A percentile compares a stretch with the other conserved stretches of the same genome.
These are phyloP conservation scores for Boletus sp. DNA, from an alignment of 768 basidiomycete species.

Conservation along the genomic window DNA sequence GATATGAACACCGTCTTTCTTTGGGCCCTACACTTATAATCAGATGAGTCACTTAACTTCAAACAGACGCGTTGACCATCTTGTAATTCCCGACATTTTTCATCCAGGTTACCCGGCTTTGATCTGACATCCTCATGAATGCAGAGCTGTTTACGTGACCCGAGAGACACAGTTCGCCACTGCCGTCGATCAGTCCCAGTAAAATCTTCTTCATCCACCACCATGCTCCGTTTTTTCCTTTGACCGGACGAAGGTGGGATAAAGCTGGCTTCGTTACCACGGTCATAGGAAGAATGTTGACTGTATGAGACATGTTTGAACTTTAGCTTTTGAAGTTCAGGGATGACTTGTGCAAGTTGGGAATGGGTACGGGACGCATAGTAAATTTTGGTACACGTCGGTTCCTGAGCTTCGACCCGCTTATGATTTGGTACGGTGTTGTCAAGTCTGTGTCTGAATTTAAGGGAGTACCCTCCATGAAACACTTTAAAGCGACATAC, in stretches of 20 bases:
- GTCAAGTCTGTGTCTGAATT: constrained; percentile 16
- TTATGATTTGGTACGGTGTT: constrained; percentile 4
- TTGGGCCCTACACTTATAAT: constrained; percentile 46
- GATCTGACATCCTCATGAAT: constrained; percentile 77
- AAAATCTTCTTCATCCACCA: constrained; percentile 20
- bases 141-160: constrained; percentile 88
- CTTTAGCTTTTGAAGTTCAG: constrained; percentile 75
- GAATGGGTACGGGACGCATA: constrained; percentile 97
- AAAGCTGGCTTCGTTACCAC: not conserved
- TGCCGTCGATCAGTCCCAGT: constrained; percentile 26
- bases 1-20: constrained; percentile 67
- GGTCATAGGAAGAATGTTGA: constrained; percentile 12
- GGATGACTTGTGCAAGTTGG: constrained; percentile 86
- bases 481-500: constrained; percentile 38
- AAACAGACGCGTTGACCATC: constrained; percentile 43
- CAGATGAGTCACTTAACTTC: not conserved
- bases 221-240: constrained; percentile 20
- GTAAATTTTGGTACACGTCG: constrained; percentile 77
- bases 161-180: constrained; percentile 76
- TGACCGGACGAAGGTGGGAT: not conserved
- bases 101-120: constrained; percentile 71
- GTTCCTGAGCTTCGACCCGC: constrained; percentile 36
- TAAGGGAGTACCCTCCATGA: not conserved
- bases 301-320: constrained; percentile 36
- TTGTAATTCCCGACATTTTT: constrained; percentile 79